These are phyloP conservation scores for Draba incana DNA, from an alignment of 345 rosid genomes.

Conservation along the genomic window DNA sequence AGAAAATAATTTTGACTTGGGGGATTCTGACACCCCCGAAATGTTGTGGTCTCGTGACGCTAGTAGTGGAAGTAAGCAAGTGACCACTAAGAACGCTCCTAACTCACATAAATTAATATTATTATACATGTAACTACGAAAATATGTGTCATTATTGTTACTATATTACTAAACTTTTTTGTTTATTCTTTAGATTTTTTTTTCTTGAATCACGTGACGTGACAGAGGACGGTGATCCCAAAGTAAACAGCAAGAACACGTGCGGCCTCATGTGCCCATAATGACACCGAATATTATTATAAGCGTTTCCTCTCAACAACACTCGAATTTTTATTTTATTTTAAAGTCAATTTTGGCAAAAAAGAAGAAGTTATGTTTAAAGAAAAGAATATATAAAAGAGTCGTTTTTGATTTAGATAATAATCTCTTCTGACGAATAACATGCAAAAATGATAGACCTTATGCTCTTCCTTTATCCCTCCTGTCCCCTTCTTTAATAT, in stretches of 20 bases:
- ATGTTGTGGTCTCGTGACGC: slow-evolving; percentile 39
- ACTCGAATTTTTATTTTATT: slow-evolving; percentile 8
- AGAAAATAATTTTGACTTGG: slow-evolving; percentile 6
- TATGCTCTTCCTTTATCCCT: slow-evolving; percentile 45
- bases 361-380: background rate
- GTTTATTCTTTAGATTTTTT: slow-evolving; percentile 32
- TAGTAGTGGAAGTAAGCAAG: slow-evolving; percentile 41
- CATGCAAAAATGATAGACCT: slow-evolving; percentile 44
- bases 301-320: slow-evolving; percentile 29
- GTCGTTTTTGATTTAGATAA: slow-evolving; percentile 25
- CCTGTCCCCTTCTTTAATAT: slow-evolving; percentile 41
- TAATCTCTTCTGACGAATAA: slow-evolving; percentile 42
- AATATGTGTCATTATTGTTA: slow-evolving; percentile 23
- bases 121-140: slow-evolving; percentile 6
- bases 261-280: slow-evolving; percentile 57
- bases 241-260: slow-evolving; percentile 57
- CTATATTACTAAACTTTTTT: slow-evolving; percentile 3
- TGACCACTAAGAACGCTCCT: slow-evolving; percentile 41
- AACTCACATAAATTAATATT: slow-evolving; percentile 15
- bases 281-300: slow-evolving; percentile 42
- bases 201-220: slow-evolving; percentile 55
- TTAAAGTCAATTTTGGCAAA: slow-evolving; percentile 4
- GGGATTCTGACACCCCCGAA: slow-evolving; percentile 29
- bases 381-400: slow-evolving; percentile 18
- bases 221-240: slow-evolving; percentile 60